phyloP scores from a whole-genome alignment of 352 stramenopile species.

The Phytopythium ostracodes region DNA sequence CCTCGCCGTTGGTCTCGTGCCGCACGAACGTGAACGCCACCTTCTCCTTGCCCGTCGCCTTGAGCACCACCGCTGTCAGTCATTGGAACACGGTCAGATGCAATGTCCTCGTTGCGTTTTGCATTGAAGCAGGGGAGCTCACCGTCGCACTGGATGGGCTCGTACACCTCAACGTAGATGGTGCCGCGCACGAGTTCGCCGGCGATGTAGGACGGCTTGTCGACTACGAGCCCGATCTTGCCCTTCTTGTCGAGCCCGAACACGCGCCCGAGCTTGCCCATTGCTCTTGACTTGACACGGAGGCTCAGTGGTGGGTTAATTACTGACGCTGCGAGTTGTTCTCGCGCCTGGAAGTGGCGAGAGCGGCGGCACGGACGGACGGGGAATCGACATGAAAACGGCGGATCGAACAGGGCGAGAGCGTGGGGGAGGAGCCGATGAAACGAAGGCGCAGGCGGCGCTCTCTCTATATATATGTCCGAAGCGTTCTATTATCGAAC shows the following conservation, averaged over 20 bases:
- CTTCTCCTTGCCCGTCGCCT: slow-evolving; percentile 63
- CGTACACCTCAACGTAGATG: slow-evolving; percentile 48
- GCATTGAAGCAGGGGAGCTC: background rate
- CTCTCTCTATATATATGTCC: too few relatives aligned
- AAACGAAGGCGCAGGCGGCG: too few relatives aligned
- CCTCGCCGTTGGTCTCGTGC: slow-evolving; percentile 28
- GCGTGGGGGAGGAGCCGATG: too few relatives aligned
- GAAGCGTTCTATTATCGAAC: too few relatives aligned
- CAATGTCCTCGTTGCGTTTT: too few relatives aligned
- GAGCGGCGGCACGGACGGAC: too few relatives aligned
- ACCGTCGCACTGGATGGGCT: slow-evolving; percentile 65
- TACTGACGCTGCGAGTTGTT: too few relatives aligned
- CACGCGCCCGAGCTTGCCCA: slow-evolving; percentile 45
- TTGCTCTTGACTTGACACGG: slow-evolving; percentile 6
- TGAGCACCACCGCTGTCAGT: slow-evolving; percentile 55
- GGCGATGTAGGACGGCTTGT: slow-evolving; percentile 58
- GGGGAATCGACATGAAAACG: too few relatives aligned
- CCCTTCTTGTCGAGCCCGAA: slow-evolving; percentile 63
- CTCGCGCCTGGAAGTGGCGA: too few relatives aligned
- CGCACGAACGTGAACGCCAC: slow-evolving; percentile 41
- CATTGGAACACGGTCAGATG: background rate
- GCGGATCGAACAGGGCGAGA: too few relatives aligned
- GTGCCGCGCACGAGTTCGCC: slow-evolving; percentile 53
- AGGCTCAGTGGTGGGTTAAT: too few relatives aligned
- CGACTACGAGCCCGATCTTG: slow-evolving; percentile 46